Conservation (phyloP, 2,329 filamentous ascomycete genomes). For the Fusarium abutilonis region DNA sequence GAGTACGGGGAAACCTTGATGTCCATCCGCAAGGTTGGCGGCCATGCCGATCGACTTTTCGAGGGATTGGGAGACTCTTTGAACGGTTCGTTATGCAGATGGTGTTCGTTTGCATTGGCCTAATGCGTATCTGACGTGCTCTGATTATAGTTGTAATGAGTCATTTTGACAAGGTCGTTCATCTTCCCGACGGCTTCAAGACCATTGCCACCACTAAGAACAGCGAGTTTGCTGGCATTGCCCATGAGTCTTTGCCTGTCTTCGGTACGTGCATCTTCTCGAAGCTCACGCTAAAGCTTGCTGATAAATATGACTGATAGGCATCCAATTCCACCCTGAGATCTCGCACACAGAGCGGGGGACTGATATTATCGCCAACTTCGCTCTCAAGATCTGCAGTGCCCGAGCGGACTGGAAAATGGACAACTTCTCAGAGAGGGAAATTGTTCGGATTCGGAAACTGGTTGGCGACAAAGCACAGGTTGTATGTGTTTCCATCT, state of each 20-base stretch:
- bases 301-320: slow-evolving; percentile 38
- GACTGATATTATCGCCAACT: slow-evolving; percentile 79
- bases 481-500: slow-evolving; percentile 53
- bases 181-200: slow-evolving; percentile 77
- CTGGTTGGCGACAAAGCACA: slow-evolving; percentile 85
- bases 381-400: slow-evolving; percentile 82
- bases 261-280: slow-evolving; percentile 61
- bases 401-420: slow-evolving; percentile 85
- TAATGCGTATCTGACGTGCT: slow-evolving; percentile 3
- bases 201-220: slow-evolving; percentile 80
- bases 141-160: slow-evolving; percentile 75
- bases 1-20: slow-evolving; percentile 27
- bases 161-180: slow-evolving; percentile 85
- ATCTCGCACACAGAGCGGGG: slow-evolving; percentile 74
- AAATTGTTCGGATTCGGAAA: slow-evolving; percentile 81
- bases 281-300: background rate
- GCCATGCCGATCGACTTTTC: slow-evolving; percentile 82
- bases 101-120: background rate
- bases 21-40: slow-evolving; percentile 65
- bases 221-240: slow-evolving; percentile 82
- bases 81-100: slow-evolving; percentile 52
- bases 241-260: slow-evolving; percentile 73
- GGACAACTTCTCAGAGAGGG: slow-evolving; percentile 81
- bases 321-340: slow-evolving; percentile 92
- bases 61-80: slow-evolving; percentile 75